Evolutionary conservation across 495 filamentous ascomycete species (phyloP).

Genomic region (Aspergillus panamensis): DNA sequence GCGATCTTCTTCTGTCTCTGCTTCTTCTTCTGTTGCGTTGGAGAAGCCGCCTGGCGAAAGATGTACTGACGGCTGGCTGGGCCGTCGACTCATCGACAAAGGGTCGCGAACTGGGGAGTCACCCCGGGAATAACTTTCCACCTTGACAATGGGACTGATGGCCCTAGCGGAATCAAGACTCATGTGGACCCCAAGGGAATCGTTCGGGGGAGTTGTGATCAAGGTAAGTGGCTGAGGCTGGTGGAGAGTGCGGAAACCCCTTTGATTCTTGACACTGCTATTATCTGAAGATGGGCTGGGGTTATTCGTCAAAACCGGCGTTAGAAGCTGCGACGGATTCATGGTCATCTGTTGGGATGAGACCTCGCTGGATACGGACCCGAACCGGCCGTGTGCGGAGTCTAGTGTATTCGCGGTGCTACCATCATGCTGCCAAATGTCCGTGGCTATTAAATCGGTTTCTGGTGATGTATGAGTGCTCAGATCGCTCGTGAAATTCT

Average conservation of each 20-base stretch:
- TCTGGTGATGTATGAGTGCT: slow-evolving; percentile 23
- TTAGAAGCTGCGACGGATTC: slow-evolving; percentile 23
- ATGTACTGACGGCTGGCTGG: slow-evolving; percentile 38
- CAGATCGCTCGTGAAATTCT: slow-evolving; percentile 21
- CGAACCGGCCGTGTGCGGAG: not conserved
- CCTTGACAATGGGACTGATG: slow-evolving; percentile 46
- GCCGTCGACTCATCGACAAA: slow-evolving; percentile 24
- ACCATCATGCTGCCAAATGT: slow-evolving; percentile 17
- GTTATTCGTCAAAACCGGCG: slow-evolving; percentile 20
- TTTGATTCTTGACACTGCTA: slow-evolving; percentile 6
- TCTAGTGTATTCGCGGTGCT: not conserved
- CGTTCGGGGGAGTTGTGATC: slow-evolving; percentile 24
- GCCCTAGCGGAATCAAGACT: slow-evolving; percentile 28
- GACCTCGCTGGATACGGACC: slow-evolving; percentile 5
- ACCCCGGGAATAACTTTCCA: slow-evolving; percentile 44
- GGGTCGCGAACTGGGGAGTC: slow-evolving; percentile 44
- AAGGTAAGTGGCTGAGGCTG: slow-evolving; percentile 18
- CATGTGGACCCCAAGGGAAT: slow-evolving; percentile 18
- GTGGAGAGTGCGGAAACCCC: not conserved
- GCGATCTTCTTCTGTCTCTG: slow-evolving; percentile 20
- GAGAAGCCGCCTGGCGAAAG: slow-evolving; percentile 35
- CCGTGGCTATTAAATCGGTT: slow-evolving; percentile 12
- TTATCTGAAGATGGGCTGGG: slow-evolving; percentile 20
- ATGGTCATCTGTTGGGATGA: slow-evolving; percentile 17
- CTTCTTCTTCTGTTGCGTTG: slow-evolving; percentile 32